These are phyloP conservation scores for Boletellus sp. DNA, from an alignment of 768 basidiomycete species.

Conservation along the genomic window DNA sequence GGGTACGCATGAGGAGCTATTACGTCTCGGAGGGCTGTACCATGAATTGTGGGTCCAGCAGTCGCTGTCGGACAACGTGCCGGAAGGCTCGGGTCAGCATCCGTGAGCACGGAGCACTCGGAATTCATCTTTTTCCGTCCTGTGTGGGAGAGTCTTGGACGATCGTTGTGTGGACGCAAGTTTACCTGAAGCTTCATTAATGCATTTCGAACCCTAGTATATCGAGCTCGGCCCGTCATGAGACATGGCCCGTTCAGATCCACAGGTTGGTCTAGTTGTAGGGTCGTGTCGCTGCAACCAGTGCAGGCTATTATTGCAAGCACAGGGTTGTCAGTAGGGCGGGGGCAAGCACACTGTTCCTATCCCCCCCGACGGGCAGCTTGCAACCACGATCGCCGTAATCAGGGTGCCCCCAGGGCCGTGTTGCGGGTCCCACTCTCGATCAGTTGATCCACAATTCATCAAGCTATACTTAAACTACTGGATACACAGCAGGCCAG, in stretches of 20 bases:
- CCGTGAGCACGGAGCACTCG: neutral
- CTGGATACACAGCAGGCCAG: neutral
- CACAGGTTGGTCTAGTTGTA: too few species aligned
- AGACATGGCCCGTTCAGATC: neutral
- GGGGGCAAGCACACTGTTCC: too few species aligned
- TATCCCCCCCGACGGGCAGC: too few species aligned
- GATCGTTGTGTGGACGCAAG: neutral
- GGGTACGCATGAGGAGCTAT: constrained; percentile 86
- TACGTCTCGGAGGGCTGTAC: constrained; percentile 69
- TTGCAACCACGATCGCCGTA: too few species aligned
- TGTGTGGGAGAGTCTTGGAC: neutral
- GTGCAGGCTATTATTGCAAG: too few species aligned
- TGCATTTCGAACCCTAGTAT: too few species aligned
- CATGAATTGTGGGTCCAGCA: constrained; percentile 82
- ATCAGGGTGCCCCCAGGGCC: too few species aligned
- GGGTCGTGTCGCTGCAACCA: too few species aligned
- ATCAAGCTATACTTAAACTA: neutral
- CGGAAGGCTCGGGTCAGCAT: constrained; percentile 13
- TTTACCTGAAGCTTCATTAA: too few species aligned
- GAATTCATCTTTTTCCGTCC: neutral
- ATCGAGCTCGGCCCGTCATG: too few species aligned
- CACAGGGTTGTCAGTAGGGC: too few species aligned
- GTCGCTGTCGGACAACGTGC: constrained; percentile 37
- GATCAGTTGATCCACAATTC: neutral
- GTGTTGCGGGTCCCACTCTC: too few species aligned